Conservation (phyloP, 1,284 basidiomycete genomes). For the Polyporus tsugae region DNA sequence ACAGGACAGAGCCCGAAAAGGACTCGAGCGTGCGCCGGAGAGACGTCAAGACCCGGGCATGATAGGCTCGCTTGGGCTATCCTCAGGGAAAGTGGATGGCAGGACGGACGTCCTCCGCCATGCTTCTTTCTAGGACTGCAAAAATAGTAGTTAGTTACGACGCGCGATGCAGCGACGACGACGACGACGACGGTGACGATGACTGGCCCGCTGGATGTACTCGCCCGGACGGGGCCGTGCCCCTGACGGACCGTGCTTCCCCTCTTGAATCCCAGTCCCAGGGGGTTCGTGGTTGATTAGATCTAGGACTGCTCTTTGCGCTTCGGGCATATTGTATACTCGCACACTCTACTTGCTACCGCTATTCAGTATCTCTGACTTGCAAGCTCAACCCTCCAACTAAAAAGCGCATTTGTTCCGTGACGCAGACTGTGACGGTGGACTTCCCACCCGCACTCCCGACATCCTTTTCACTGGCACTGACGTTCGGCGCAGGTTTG, state of each 20-base stretch:
- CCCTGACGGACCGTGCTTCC: not conserved
- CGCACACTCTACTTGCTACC: conserved; percentile 5
- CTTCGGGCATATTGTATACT: conserved; percentile 5
- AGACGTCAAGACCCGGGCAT: conserved; percentile 21
- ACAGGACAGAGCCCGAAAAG: conserved; percentile 20
- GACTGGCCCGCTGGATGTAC: conserved; percentile 8
- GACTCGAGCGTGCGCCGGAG: conserved; percentile 19
- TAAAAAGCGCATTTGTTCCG: not conserved
- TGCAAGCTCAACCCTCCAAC: conserved; percentile 17
- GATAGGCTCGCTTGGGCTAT: conserved; percentile 1
- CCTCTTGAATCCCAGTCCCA: not conserved
- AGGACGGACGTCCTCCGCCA: not conserved
- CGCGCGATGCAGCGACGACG: conserved; percentile 20
- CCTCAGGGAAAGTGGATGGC: not conserved
- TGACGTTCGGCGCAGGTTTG: conserved; percentile 2
- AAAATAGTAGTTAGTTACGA: conserved; percentile 26
- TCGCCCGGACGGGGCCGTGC: conserved; percentile 8
- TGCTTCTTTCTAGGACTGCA: not conserved
- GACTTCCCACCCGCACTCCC: not conserved
- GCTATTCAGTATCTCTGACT: not conserved
- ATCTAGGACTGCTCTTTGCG: conserved; percentile 4
- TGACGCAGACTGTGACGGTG: not conserved
- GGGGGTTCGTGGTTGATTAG: not conserved
- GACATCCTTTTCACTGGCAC: too few relatives aligned
- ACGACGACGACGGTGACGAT: conserved; percentile 14